Conservation (phyloP, 2,329 filamentous ascomycete species). For the Trichothecium roseum region DNA sequence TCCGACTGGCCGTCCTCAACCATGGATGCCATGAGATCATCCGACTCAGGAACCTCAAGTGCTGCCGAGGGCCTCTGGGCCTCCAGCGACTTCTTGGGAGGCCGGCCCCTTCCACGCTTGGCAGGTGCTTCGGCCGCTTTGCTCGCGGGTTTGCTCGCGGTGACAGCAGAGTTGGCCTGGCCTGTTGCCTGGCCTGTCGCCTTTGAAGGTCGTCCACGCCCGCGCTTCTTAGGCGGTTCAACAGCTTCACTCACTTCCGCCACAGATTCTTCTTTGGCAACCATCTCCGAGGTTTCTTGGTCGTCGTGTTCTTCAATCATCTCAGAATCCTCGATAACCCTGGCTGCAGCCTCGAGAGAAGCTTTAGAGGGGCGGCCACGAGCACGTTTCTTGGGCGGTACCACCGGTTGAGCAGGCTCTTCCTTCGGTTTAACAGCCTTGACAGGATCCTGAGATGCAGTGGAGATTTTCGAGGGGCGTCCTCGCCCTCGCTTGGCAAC, state of each 20-base stretch:
- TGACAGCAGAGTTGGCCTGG: neutral
- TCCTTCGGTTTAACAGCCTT: neutral
- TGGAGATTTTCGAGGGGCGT: conserved; percentile 1
- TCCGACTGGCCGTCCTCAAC: conserved; percentile 6
- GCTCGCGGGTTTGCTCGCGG: conserved; percentile 2
- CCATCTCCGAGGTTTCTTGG: neutral
- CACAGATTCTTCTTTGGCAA: neutral
- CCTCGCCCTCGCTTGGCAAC: neutral
- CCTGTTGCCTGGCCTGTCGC: conserved; percentile 15
- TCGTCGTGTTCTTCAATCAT: neutral
- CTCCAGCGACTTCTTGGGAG: conserved; percentile 19
- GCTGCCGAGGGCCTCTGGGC: conserved; percentile 5
- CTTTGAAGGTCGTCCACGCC: conserved; percentile 20
- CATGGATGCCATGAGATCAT: conserved; percentile 9
- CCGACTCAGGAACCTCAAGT: conserved; percentile 4
- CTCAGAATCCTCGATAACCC: neutral
- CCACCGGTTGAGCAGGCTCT: neutral
- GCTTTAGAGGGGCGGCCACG: conserved; percentile 1
- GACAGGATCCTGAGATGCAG: neutral
- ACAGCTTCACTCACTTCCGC: neutral
- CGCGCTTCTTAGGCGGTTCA: conserved; percentile 13
- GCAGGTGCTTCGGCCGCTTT: conserved; percentile 11
- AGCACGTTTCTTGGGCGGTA: neutral
- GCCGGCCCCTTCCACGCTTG: conserved; percentile 19
- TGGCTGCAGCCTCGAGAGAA: neutral